These are phyloP conservation scores for Rutstroemia sp. DNA, from an alignment of 2,329 filamentous ascomycete species.

Conservation along the genomic window DNA sequence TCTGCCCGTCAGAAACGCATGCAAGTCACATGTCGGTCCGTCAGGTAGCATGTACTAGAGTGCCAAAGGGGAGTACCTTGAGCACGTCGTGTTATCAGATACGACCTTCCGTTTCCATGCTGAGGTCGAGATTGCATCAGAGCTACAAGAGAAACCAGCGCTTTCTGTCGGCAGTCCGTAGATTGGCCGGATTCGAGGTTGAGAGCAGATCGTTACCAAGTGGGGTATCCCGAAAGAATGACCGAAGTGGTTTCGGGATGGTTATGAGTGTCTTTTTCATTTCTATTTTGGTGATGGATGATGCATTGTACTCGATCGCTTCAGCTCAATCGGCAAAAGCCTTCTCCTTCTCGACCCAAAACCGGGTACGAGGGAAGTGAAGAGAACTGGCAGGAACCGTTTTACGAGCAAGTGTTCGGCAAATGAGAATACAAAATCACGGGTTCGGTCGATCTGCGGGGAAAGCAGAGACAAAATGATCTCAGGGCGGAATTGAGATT, in stretches of 20 bases:
- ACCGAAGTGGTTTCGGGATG: background rate
- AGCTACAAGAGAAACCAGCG: background rate
- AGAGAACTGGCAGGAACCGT: no score
- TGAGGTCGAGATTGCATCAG: background rate
- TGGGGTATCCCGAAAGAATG: background rate
- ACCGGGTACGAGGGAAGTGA: background rate
- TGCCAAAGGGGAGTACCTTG: no score
- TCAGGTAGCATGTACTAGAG: background rate
- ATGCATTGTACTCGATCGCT: no score
- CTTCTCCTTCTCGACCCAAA: background rate
- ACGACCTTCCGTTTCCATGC: background rate
- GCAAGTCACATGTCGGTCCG: constrained; percentile 1
- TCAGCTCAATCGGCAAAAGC: no score
- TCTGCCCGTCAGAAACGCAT: background rate
- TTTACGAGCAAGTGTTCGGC: no score
- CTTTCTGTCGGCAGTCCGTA: background rate
- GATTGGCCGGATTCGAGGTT: background rate
- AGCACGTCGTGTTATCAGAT: no score
- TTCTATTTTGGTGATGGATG: no score
- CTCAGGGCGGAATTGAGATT: no score
- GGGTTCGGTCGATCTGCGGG: no score
- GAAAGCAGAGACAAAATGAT: no score
- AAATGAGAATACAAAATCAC: no score
- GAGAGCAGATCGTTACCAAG: background rate
- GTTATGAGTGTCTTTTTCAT: no score